A percentile compares a stretch with the other conserved stretches of the same genome.
phyloP scores from a whole-genome alignment of 345 rosid species.

The Gossypium ekmanianum region DNA sequence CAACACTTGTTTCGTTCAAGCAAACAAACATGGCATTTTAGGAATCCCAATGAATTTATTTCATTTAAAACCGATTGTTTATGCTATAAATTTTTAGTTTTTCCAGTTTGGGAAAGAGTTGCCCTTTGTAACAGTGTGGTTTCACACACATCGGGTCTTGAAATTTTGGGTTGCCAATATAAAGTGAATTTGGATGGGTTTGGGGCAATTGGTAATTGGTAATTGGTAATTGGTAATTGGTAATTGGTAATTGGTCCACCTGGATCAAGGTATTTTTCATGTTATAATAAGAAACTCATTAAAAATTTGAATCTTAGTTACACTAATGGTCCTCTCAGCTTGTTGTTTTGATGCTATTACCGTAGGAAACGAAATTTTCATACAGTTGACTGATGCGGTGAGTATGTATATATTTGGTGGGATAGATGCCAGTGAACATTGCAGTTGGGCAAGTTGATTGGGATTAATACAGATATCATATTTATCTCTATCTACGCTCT shows the following conservation, averaged over 20 bases:
- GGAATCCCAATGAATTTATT: not conserved
- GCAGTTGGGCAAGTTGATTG: slow-evolving; percentile 64
- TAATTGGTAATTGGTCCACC: slow-evolving; percentile 83
- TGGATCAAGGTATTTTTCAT: slow-evolving; percentile 49
- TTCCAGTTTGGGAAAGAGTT: not conserved
- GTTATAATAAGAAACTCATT: no score
- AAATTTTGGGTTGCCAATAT: not conserved
- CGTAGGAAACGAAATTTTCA: no score
- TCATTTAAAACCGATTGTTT: not conserved
- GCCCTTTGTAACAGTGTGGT: not conserved
- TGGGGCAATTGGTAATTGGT: slow-evolving; percentile 72
- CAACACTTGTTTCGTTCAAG: not conserved
- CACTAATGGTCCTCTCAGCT: no score
- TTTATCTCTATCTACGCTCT: not conserved
- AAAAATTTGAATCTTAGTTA: no score
- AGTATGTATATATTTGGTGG: not conserved
- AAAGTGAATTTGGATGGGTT: slow-evolving; percentile 47
- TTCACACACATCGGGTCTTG: not conserved
- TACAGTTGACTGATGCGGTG: no score
- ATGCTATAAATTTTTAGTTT: not conserved
- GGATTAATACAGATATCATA: slow-evolving; percentile 95
- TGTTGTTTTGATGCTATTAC: no score
- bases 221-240: slow-evolving; percentile 40
- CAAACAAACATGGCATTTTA: not conserved
- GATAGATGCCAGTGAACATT: slow-evolving; percentile 65